Conservation (phyloP, 305 asterid species). For the Solanum aculeatissimum region DNA sequence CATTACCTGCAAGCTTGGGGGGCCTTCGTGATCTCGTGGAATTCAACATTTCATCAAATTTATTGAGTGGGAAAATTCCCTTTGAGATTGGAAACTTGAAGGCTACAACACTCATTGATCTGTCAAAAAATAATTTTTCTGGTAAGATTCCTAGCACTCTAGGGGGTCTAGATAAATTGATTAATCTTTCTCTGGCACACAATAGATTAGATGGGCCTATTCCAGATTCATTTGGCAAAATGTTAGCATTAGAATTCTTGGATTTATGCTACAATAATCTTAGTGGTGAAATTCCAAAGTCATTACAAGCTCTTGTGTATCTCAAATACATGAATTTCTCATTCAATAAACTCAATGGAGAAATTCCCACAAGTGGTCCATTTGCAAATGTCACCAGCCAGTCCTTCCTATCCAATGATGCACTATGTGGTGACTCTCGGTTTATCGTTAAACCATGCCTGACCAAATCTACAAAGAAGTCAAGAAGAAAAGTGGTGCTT, state of each 20-base stretch:
- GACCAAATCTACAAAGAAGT: background rate
- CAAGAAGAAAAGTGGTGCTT: background rate
- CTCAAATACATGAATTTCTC: too few relatives aligned
- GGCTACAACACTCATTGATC: too few relatives aligned
- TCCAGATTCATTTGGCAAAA: slow-evolving; percentile 16
- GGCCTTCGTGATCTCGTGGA: too few relatives aligned
- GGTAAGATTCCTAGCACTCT: too few relatives aligned
- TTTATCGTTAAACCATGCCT: slow-evolving; percentile 7
- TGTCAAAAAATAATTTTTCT: too few relatives aligned
- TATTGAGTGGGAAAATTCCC: too few relatives aligned
- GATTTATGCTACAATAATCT: slow-evolving; percentile 4
- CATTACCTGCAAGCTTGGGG: too few relatives aligned
- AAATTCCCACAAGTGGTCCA: slow-evolving; percentile 20
- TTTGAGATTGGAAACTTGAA: too few relatives aligned
- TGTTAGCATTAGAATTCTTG: slow-evolving; percentile 11
- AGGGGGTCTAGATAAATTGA: too few relatives aligned
- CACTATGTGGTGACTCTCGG: slow-evolving; percentile 15
- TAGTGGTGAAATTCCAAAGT: slow-evolving; percentile 20
- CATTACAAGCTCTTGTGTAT: too few relatives aligned
- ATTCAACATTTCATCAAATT: too few relatives aligned
- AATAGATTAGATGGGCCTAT: slow-evolving; percentile 13
- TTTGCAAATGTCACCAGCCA: slow-evolving; percentile 11
- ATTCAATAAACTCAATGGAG: too few relatives aligned
- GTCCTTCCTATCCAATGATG: slow-evolving; percentile 14
- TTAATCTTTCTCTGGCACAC: background rate